Evolutionary conservation across 192 early-diverging fungal species (phyloP).

Genomic region (Geranomyces michiganensis): DNA sequence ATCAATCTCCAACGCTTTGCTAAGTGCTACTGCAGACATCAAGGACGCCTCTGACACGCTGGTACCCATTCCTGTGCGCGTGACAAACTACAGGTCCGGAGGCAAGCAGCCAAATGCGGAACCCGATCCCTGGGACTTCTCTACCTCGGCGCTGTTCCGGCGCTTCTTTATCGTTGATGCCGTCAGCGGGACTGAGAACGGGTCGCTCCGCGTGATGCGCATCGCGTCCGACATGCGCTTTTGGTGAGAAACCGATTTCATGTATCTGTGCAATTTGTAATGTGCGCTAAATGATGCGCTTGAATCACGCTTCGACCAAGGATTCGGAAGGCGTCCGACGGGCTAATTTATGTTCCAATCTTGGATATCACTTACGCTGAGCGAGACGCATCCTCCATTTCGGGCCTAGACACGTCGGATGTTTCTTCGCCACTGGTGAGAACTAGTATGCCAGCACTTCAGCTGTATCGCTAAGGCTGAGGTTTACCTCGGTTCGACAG

Average conservation of each 20-base stretch:
- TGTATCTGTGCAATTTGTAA: too few species aligned
- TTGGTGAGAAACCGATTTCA: slow-evolving; percentile 30
- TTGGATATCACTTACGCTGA: slow-evolving; percentile 55
- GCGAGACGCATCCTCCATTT: slow-evolving; percentile 33
- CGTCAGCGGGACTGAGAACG: slow-evolving; percentile 47
- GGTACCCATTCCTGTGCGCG: slow-evolving; percentile 50
- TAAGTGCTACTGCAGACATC: slow-evolving; percentile 29
- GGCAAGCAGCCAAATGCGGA: slow-evolving; percentile 26
- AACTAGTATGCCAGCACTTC: not conserved
- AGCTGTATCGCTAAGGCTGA: too few species aligned
- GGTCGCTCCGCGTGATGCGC: slow-evolving; percentile 39
- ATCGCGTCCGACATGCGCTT: slow-evolving; percentile 42
- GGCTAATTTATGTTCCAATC: slow-evolving; percentile 50
- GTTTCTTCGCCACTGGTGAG: not conserved
- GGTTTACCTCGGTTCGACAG: not conserved
- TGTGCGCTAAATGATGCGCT: not conserved
- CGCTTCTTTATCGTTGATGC: slow-evolving; percentile 53
- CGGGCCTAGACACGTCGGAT: not conserved
- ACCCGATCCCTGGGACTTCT: slow-evolving; percentile 27
- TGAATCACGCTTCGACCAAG: slow-evolving; percentile 18
- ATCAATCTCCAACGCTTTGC: too few species aligned
- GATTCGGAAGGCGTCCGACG: slow-evolving; percentile 36
- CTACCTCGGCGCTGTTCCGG: slow-evolving; percentile 36
- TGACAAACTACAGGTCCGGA: slow-evolving; percentile 36
- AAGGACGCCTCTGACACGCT: slow-evolving; percentile 35